Base-by-base conservation (phyloP, 202 grass and related monocot genomes). In the Zoysia matrella region DNA sequence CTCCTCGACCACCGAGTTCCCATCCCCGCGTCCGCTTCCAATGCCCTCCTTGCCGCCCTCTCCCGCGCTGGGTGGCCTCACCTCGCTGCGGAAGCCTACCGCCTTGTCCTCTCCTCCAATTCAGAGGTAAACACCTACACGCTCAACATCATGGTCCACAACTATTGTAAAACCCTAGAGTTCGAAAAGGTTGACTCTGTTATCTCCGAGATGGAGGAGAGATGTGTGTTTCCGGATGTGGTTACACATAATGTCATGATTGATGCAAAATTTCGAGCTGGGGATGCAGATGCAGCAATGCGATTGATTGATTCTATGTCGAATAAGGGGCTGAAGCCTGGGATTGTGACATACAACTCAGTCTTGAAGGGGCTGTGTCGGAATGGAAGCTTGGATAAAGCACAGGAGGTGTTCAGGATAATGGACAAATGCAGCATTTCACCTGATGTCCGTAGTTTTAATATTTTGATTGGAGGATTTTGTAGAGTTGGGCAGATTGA, bases 101-200 rank as follows among this genome's bases (percentile, higher is more conserved):
- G 82, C 63, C 88, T 88, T 55, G 55, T 98, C 57, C 54, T 98
- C 43, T 82, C 82, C 73, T 89, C 88, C 50, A 63, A 52, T 73
- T 80, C 72, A 0, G 77, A 88, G 86, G 82, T 93, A 62, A 95
- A 98, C 77, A 51, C 68, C 6, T 98, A 98, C 71, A 98, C 90
- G 66, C 85, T 98, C 2, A 98, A 98, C 76, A 93, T 98, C 80
- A 95, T 95, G 90, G 92, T 93, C 14, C 94, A 95, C 85, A 92
- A 79, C 85, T 82, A 91, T 79, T 95, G 92, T 18, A 95, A 93
- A 74, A 41, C 75, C 58, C 80, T 92, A 5, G 90, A 75, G 68
- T 90, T 95, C 63, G 85, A 79, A 39, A 64, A 90, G 83, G 82
- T 76, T 14, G 78, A 83, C 10, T 3, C 63, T 18, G 77, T 95